A percentile compares a stretch with the other conserved stretches of the same genome.
phyloP scores from a whole-genome alignment of 2,329 filamentous ascomycete genomes.

The Aureobasidium zeae region DNA sequence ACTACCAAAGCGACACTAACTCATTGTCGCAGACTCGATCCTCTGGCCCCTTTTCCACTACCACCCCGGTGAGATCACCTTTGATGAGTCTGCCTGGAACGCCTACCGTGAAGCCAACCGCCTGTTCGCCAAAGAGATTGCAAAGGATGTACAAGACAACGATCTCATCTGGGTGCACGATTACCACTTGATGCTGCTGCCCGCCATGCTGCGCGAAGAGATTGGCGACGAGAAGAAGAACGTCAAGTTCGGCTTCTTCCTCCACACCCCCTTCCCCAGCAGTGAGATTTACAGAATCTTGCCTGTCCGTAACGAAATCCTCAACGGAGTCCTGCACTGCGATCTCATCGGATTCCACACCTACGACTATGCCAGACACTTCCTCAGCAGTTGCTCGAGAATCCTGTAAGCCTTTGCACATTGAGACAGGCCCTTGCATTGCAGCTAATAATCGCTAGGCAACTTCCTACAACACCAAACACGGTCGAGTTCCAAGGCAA shows the following conservation, averaged over 20 bases:
- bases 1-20: too few species aligned
- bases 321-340: slow-evolving; percentile 81
- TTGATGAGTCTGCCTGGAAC: slow-evolving; percentile 89
- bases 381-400: slow-evolving; percentile 90
- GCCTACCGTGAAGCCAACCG: slow-evolving; percentile 90
- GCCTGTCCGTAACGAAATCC: slow-evolving; percentile 79
- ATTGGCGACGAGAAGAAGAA: slow-evolving; percentile 59
- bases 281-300: slow-evolving; percentile 95
- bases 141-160: slow-evolving; percentile 79
- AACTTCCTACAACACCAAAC: slow-evolving; percentile 74
- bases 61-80: slow-evolving; percentile 95
- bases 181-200: slow-evolving; percentile 95
- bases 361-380: slow-evolving; percentile 97
- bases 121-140: slow-evolving; percentile 80
- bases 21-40: slow-evolving; percentile 87
- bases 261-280: slow-evolving; percentile 94
- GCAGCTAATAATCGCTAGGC: slow-evolving; percentile 30
- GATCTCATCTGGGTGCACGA: slow-evolving; percentile 98
- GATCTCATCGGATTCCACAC: slow-evolving; percentile 97
- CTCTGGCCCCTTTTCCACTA: slow-evolving; percentile 99
- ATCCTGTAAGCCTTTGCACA: slow-evolving; percentile 54
- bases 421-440: too few species aligned
- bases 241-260: slow-evolving; percentile 95
- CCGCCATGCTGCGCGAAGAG: slow-evolving; percentile 88
- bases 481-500: slow-evolving; percentile 85